Conservation (phyloP, 2,329 filamentous ascomycete genomes). For the Lomentospora prolificans region DNA sequence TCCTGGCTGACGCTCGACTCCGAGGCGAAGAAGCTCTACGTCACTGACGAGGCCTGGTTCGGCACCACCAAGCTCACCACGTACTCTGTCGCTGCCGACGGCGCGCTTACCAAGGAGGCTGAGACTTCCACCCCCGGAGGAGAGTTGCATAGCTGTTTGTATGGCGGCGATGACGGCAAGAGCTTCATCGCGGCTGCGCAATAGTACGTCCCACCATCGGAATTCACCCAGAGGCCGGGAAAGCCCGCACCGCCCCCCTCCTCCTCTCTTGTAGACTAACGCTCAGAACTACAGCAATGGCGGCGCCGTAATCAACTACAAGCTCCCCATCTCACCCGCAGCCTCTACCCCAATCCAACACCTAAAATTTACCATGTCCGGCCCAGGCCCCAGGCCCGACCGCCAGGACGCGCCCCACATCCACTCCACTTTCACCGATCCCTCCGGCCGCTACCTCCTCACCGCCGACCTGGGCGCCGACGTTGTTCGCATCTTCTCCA, state of each 20-base stretch:
- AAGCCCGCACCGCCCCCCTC: no score
- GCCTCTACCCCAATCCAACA: slow-evolving; percentile 23
- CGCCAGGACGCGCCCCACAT: slow-evolving; percentile 48
- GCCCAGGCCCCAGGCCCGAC: slow-evolving; percentile 29
- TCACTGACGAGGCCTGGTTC: slow-evolving; percentile 13
- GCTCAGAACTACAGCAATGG: slow-evolving; percentile 21
- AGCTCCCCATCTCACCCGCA: slow-evolving; percentile 24
- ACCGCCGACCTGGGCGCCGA: slow-evolving; percentile 46
- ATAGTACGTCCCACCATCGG: slow-evolving; percentile 32
- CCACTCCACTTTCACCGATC: slow-evolving; percentile 40
- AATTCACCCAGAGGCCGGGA: no score
- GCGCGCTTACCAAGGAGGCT: slow-evolving; percentile 20
- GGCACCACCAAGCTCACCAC: slow-evolving; percentile 21
- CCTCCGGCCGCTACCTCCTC: slow-evolving; percentile 37
- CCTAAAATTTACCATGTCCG: slow-evolving; percentile 29
- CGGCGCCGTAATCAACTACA: slow-evolving; percentile 32
- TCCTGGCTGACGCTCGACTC: slow-evolving; percentile 13
- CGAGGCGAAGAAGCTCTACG: slow-evolving; percentile 12
- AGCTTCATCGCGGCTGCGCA: slow-evolving; percentile 32
- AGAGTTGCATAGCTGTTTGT: slow-evolving; percentile 30
- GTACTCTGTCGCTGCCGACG: slow-evolving; percentile 22
- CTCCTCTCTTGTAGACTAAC: no score
- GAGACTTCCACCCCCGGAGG: slow-evolving; percentile 23
- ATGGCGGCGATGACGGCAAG: slow-evolving; percentile 25
- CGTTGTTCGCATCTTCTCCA: slow-evolving; percentile 41